phyloP scores from a whole-genome alignment of 805 yeast genomes.

The Maudiozyma saulgeensis region DNA sequence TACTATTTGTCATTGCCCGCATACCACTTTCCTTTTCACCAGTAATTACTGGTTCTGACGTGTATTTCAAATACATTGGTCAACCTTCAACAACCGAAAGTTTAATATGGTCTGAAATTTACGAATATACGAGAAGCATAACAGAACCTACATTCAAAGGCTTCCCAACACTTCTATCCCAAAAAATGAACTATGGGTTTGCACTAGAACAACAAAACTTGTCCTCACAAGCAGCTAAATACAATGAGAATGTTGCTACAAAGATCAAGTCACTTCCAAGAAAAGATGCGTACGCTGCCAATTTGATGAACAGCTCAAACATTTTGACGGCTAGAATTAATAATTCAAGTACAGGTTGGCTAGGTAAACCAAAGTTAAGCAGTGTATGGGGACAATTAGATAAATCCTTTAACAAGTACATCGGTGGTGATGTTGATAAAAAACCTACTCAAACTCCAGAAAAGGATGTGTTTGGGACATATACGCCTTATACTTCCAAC shows the following conservation, averaged over 20 bases:
- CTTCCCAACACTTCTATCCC: constrained; percentile 46
- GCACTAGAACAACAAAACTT: constrained; percentile 60
- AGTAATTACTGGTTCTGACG: constrained; percentile 22
- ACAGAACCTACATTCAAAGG: constrained; percentile 27
- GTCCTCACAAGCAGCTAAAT: constrained; percentile 49
- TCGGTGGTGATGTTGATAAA: constrained; percentile 72
- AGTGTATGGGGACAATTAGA: constrained; percentile 84
- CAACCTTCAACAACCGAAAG: constrained; percentile 34
- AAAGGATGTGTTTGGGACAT: constrained; percentile 58
- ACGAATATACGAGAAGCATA: constrained; percentile 42
- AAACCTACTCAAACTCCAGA: constrained; percentile 29
- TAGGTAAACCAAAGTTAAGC: constrained; percentile 67
- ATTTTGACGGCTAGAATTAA: constrained; percentile 39
- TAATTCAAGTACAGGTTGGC: constrained; percentile 58
- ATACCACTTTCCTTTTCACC: constrained; percentile 33
- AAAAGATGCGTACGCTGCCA: constrained; percentile 28
- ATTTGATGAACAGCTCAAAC: constrained; percentile 28
- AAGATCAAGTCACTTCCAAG: constrained; percentile 33
- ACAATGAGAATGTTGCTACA: constrained; percentile 43
- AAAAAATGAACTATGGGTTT: constrained; percentile 60
- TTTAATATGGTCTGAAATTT: constrained; percentile 54
- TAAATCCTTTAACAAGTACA: constrained; percentile 66
- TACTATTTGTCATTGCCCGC: constrained; percentile 40
- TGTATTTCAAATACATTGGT: constrained; percentile 35
- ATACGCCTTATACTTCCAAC: constrained; percentile 61